A percentile compares a stretch with the other conserved stretches of the same genome.
These are phyloP conservation scores for Striga asiatica DNA, from an alignment of 257 asterid genomes.

Conservation along the genomic window DNA sequence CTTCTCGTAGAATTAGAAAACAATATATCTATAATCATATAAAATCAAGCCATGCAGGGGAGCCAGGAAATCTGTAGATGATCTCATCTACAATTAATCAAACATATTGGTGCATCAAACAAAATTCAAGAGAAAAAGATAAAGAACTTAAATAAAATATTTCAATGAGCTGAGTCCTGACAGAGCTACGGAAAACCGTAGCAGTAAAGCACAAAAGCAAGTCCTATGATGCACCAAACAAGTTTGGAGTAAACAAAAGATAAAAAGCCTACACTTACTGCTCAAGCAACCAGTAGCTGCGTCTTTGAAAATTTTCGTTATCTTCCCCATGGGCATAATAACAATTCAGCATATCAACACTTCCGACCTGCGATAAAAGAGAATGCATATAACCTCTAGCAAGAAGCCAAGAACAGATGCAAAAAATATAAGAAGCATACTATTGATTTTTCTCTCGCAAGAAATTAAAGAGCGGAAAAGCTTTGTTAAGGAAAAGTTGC, in stretches of 20 bases:
- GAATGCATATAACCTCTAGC: slow-evolving; percentile 12
- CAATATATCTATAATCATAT: background rate
- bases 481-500: slow-evolving; percentile 1
- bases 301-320: slow-evolving; percentile 85
- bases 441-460: background rate
- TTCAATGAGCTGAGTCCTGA: background rate
- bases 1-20: background rate
- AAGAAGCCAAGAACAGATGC: slow-evolving; percentile 12
- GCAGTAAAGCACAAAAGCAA: background rate
- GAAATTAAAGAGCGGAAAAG: background rate
- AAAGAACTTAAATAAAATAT: too few species aligned
- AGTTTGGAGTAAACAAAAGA: background rate
- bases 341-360: slow-evolving; percentile 92
- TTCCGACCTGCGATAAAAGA: slow-evolving; percentile 63
- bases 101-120: background rate
- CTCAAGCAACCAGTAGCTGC: slow-evolving; percentile 98
- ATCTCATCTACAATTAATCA: background rate
- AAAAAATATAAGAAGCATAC: slow-evolving; percentile 3
- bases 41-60: background rate
- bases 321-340: slow-evolving; percentile 99
- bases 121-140: background rate
- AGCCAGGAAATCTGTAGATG: background rate
- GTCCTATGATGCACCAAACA: background rate
- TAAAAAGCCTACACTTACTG: slow-evolving; percentile 43
- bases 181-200: background rate